Evolutionary conservation across 441 rosid genomes (phyloP), one percentile per base, ranked within the genome.

Genomic region (Croton laevigatus): DNA sequence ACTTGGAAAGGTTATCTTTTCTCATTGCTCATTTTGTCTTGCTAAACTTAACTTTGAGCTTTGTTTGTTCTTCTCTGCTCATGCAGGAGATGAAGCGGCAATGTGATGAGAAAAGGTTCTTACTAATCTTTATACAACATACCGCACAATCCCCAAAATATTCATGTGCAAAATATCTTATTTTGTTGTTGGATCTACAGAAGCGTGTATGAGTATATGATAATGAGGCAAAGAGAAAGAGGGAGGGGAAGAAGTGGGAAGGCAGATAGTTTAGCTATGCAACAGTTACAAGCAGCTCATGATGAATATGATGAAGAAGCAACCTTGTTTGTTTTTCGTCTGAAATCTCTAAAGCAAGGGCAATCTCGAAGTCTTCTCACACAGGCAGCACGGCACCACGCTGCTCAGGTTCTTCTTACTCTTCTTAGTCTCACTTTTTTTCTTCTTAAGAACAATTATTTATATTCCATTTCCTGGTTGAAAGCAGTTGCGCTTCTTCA

Each of bases 1-100:
- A 37, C 36, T 55, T 44, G 27, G 12, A 22, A 52, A 61, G 59
- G 62, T 34, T 65, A 23, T 20, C 58, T 63, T 55, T 17, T 12
- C 46, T 59, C 61, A 27, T 40, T 66, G 71, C 32, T 52, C 45
- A 58, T 66, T 20, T 59, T 62, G 45, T 48, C 44, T 44, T 32
- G 36, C 62, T 62, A 46, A 8, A 58, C 22, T 36, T 52, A 59
- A 74, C 32, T 17, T 62, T 60, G 19, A 53, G 37, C 75, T 63
- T 65, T 58, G 22, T 62, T 73, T 67, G 11, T 66, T 71, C 49
- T 66, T 71, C 51, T 37, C 37, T 59, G 46, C 72, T 78, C 66
- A 36, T 77, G 76, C 89, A 96, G 99, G 99, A 93, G 77, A 96
- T 96, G 99, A 96, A 96, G 86, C 87, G 78, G 61, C 97, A 90